Conservation (phyloP, 1,139 yeast genomes). For the Yamadazyma diospyri region DNA sequence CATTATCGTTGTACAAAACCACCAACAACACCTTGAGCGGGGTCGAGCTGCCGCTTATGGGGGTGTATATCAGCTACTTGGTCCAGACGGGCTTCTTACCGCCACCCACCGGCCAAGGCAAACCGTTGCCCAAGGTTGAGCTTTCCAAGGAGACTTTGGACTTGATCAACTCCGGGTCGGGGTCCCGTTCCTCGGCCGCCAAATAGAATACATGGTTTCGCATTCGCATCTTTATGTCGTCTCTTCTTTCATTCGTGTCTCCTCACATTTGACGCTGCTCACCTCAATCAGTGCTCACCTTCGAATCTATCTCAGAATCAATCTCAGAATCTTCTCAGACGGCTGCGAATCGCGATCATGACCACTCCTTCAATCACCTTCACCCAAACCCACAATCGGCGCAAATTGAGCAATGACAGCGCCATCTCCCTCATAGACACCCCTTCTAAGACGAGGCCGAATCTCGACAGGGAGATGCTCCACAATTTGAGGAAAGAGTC, state of each 20-base stretch:
- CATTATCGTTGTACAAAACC: constrained; percentile 54
- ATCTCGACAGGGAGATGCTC: constrained; percentile 5
- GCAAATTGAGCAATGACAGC: constrained; percentile 3
- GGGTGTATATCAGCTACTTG: constrained; percentile 76
- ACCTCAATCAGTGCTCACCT: too few relatives aligned
- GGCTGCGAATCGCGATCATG: not conserved
- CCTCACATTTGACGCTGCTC: too few relatives aligned
- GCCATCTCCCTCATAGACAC: constrained; percentile 2
- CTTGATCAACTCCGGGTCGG: constrained; percentile 75
- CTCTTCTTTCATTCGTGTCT: too few relatives aligned
- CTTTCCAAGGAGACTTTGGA: constrained; percentile 59
- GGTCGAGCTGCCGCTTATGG: constrained; percentile 61
- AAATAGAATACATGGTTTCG: constrained; percentile 16
- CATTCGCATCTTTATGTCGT: too few relatives aligned
- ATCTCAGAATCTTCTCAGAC: not conserved
- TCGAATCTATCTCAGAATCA: too few relatives aligned
- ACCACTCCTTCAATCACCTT: too few relatives aligned
- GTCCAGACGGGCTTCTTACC: constrained; percentile 76
- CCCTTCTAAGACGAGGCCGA: constrained; percentile 1
- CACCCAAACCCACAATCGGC: not conserved
- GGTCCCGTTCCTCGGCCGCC: constrained; percentile 74
- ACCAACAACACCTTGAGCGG: constrained; percentile 71
- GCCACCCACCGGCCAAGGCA: constrained; percentile 44
- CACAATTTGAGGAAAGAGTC: constrained; percentile 6
- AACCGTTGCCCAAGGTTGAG: constrained; percentile 54